These are phyloP conservation scores for Murraya paniculata DNA, from an alignment of 345 rosid genomes.

Conservation along the genomic window DNA sequence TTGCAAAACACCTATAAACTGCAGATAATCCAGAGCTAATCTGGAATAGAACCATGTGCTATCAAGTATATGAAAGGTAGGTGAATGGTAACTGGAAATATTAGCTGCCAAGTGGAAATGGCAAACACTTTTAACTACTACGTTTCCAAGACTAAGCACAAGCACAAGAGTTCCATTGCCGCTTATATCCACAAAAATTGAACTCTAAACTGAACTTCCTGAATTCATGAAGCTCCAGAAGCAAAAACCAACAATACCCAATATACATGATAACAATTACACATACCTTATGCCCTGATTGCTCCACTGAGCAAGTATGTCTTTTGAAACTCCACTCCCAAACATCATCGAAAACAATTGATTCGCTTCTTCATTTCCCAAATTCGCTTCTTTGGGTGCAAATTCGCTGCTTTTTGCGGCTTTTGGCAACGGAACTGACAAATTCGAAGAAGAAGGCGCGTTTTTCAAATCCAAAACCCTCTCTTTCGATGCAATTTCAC, in stretches of 20 bases:
- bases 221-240: background rate
- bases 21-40: background rate
- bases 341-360: conserved; percentile 76
- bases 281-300: conserved; percentile 94
- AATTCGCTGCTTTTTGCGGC: conserved; percentile 23
- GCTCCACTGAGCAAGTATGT: conserved; percentile 86
- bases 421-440: background rate
- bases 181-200: background rate
- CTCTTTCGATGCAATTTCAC: conserved; percentile 25
- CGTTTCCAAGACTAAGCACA: background rate
- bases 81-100: background rate
- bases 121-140: background rate
- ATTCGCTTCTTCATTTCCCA: conserved; percentile 49
- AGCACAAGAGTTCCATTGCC: background rate
- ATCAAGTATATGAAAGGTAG: background rate
- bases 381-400: conserved; percentile 44
- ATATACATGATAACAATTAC: background rate
- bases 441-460: background rate
- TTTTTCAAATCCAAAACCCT: conserved; percentile 22
- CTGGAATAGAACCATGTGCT: background rate
- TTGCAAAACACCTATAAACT: background rate
- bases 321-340: conserved; percentile 65
- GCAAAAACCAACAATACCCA: background rate
- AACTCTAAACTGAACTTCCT: background rate
- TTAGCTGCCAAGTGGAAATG: background rate